Percentiles rank a stretch among this genome's conserved stretches.
Conservation (phyloP, 345 rosid genomes). For the thale cress (Arabidopsis thaliana) region DNA sequence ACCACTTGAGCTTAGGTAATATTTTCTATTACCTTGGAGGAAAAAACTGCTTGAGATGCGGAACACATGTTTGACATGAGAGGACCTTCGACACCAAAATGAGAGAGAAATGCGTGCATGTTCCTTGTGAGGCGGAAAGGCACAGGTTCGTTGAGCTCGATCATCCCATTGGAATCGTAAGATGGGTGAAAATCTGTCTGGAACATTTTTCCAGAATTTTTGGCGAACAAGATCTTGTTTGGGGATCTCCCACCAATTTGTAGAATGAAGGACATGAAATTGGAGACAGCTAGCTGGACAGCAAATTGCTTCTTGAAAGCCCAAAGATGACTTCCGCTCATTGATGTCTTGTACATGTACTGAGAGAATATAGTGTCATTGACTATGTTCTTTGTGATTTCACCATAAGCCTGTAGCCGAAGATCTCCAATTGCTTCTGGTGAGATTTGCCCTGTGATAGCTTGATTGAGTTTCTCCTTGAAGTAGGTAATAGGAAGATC, state of each 20-base stretch:
- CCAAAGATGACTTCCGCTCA: conserved; percentile 89
- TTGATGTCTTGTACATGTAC: conserved; percentile 89
- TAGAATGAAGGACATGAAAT: conserved; percentile 96
- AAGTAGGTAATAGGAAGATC: conserved; percentile 91
- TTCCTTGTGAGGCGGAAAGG: conserved; percentile 98
- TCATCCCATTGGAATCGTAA: conserved; percentile 84
- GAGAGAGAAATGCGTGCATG: conserved; percentile 90
- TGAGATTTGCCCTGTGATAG: conserved; percentile 83
- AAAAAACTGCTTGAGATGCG: conserved; percentile 89
- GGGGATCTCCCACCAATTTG: conserved; percentile 98
- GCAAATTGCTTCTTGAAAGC: conserved; percentile 97
- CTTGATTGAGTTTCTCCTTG: conserved; percentile 94
- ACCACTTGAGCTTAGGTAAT: conserved; percentile 22
- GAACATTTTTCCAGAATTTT: conserved; percentile 90
- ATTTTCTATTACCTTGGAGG: conserved; percentile 61
- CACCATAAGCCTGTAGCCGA: conserved; percentile 87
- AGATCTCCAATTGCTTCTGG: conserved; percentile 90
- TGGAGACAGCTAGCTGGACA: conserved; percentile 89
- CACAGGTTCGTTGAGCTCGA: conserved; percentile 88
- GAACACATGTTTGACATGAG: conserved; percentile 84
- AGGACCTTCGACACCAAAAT: conserved; percentile 95
- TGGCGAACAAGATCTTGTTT: conserved; percentile 89
- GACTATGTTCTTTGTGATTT: conserved; percentile 74
- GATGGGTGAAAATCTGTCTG: conserved; percentile 98
- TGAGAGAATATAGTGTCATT: conserved; percentile 86